Conservation (phyloP, 2,329 filamentous ascomycete genomes). For the Pseudogymnoascus sp. region DNA sequence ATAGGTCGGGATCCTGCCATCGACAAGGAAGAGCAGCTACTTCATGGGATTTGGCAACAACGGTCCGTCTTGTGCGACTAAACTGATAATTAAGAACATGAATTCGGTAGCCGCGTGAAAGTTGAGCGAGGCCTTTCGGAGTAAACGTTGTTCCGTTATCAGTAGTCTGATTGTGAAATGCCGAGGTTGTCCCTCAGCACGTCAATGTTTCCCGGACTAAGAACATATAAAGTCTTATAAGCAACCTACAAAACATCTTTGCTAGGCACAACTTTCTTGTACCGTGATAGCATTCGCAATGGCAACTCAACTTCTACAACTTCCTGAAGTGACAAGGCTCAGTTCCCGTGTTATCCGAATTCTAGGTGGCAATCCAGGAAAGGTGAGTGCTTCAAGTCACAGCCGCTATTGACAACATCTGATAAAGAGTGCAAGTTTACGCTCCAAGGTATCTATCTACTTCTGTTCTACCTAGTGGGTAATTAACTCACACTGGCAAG, state of each 20-base stretch:
- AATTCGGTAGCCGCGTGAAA: slow-evolving; percentile 5
- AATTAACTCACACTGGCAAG: slow-evolving; percentile 44
- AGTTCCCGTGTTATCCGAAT: slow-evolving; percentile 75
- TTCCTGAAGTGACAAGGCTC: slow-evolving; percentile 70
- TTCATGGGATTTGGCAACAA: slow-evolving; percentile 4
- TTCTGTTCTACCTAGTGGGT: not conserved
- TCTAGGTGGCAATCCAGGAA: slow-evolving; percentile 83
- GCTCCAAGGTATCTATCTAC: slow-evolving; percentile 43
- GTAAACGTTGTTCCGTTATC: slow-evolving; percentile 5
- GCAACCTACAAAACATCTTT: not conserved
- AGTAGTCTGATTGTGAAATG: not conserved
- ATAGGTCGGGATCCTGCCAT: slow-evolving; percentile 25
- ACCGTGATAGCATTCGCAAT: slow-evolving; percentile 13
- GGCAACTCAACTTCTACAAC: slow-evolving; percentile 23
- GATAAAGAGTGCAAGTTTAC: slow-evolving; percentile 40
- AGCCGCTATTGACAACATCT: slow-evolving; percentile 6
- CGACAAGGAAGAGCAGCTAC: slow-evolving; percentile 3
- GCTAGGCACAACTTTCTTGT: not conserved
- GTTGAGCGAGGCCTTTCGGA: slow-evolving; percentile 7
- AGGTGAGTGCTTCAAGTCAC: slow-evolving; percentile 42
- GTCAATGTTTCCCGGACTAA: not conserved
- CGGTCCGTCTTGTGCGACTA: slow-evolving; percentile 5
- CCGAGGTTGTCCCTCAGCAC: slow-evolving; percentile 1
- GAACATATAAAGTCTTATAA: not conserved
- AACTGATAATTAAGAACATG: slow-evolving; percentile 6